Percentiles rank a stretch among this genome's conserved stretches.
Conservation (phyloP, 202 grass and related monocot species). For the Schoenoplectus tabernaemontani region DNA sequence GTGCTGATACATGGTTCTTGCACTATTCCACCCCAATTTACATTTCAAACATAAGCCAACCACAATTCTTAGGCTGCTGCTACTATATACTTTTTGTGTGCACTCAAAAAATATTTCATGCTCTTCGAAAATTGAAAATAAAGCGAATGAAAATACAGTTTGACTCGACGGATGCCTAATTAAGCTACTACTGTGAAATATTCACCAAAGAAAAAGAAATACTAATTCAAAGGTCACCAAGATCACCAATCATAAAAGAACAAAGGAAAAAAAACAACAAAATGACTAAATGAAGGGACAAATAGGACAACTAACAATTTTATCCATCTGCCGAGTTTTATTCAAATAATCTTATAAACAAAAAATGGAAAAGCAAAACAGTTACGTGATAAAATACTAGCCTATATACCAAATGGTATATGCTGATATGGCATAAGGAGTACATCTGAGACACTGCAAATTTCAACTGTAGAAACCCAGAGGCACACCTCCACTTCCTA, state of each 20-base stretch:
- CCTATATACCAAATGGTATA: conserved; percentile 58
- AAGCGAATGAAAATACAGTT: neutral
- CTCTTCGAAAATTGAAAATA: neutral
- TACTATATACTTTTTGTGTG: neutral
- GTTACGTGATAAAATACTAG: conserved; percentile 29
- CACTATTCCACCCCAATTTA: too few species aligned
- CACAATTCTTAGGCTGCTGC: too few species aligned
- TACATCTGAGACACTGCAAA: conserved; percentile 63
- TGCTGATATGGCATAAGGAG: conserved; percentile 56
- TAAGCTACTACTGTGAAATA: neutral
- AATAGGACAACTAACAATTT: neutral
- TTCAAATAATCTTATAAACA: conserved; percentile 33
- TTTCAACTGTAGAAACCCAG: conserved; percentile 62
- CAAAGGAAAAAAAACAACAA: neutral
- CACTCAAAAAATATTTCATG: neutral
- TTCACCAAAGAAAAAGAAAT: neutral
- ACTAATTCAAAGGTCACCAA: neutral
- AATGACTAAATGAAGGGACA: neutral
- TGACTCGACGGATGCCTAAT: too few species aligned
- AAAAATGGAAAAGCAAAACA: conserved; percentile 19
- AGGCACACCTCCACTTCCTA: conserved; percentile 44
- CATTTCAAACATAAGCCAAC: too few species aligned
- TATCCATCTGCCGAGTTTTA: conserved; percentile 31
- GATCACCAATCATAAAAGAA: too few species aligned
- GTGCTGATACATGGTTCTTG: too few species aligned